Conservation (phyloP, 306 rosid genomes). For the Prunus padus region DNA sequence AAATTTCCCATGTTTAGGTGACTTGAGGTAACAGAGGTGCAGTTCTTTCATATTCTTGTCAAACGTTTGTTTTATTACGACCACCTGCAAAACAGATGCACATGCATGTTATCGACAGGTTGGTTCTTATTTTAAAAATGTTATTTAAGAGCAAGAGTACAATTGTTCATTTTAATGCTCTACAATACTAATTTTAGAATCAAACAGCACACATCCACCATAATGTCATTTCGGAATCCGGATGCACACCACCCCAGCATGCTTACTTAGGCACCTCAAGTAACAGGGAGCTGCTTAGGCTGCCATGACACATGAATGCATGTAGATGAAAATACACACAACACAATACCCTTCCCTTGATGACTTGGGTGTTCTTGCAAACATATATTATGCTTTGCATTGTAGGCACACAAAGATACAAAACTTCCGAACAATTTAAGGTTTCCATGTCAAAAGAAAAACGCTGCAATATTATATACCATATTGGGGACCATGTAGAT, state of each 20-base stretch:
- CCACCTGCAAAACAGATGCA: conserved; percentile 54
- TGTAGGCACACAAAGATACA: background rate
- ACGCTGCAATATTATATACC: too few species aligned
- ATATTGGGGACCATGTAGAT: too few species aligned
- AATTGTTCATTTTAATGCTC: background rate
- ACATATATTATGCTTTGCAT: background rate
- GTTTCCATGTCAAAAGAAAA: background rate
- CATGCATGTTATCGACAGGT: background rate
- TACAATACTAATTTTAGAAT: background rate
- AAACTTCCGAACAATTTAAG: too few species aligned
- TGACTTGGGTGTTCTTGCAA: background rate
- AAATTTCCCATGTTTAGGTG: conserved; percentile 61
- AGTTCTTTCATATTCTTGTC: conserved; percentile 69
- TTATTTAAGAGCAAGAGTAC: background rate
- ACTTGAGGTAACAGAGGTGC: conserved; percentile 58
- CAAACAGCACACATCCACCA: background rate
- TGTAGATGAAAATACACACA: background rate
- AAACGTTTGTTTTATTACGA: conserved; percentile 62
- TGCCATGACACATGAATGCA: background rate
- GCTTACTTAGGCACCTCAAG: background rate
- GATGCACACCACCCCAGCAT: background rate
- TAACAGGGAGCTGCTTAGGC: background rate
- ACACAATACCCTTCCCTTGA: background rate
- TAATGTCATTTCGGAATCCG: background rate
- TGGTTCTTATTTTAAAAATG: background rate